These are phyloP conservation scores for Orbilia ellipsospora DNA, from an alignment of 2,329 filamentous ascomycete species.

Conservation along the genomic window DNA sequence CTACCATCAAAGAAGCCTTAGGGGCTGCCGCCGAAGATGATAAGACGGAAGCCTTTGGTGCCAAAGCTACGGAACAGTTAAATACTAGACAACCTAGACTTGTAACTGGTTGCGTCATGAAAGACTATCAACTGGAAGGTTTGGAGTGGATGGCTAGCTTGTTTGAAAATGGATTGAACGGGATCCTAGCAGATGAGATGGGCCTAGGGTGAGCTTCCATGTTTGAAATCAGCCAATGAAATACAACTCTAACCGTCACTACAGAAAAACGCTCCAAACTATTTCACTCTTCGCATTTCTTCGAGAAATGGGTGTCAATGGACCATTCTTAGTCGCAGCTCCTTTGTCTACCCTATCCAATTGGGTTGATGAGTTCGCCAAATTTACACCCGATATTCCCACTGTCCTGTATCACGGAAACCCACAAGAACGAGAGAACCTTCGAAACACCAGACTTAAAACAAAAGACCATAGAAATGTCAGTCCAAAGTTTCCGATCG, in stretches of 20 bases:
- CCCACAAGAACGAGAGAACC: conserved; percentile 77
- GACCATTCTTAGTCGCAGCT: conserved; percentile 89
- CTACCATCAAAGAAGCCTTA: conserved; percentile 69
- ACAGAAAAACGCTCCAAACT: conserved; percentile 88
- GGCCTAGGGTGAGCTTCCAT: conserved; percentile 69
- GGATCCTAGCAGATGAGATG: conserved; percentile 95
- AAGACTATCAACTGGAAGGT: conserved; percentile 92
- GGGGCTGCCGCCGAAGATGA: conserved; percentile 69
- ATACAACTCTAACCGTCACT: too few species aligned
- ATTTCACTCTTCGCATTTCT: conserved; percentile 88
- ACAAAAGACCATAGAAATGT: conserved; percentile 76
- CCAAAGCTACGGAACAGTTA: conserved; percentile 71
- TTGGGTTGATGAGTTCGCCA: conserved; percentile 90
- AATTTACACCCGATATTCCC: conserved; percentile 77
- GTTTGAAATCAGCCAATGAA: too few species aligned
- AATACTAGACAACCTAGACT: conserved; percentile 84
- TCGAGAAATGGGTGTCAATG: conserved; percentile 85
- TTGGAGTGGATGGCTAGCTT: conserved; percentile 87
- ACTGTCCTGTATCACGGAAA: conserved; percentile 91
- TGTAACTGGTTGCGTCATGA: conserved; percentile 88
- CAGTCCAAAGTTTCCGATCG: conserved; percentile 81
- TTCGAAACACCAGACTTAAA: conserved; percentile 67
- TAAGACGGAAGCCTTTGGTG: conserved; percentile 62
- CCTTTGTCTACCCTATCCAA: conserved; percentile 92
- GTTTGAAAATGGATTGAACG: conserved; percentile 91